Base-by-base conservation (phyloP, 768 basidiomycete species). In the Pholiota microspora region DNA sequence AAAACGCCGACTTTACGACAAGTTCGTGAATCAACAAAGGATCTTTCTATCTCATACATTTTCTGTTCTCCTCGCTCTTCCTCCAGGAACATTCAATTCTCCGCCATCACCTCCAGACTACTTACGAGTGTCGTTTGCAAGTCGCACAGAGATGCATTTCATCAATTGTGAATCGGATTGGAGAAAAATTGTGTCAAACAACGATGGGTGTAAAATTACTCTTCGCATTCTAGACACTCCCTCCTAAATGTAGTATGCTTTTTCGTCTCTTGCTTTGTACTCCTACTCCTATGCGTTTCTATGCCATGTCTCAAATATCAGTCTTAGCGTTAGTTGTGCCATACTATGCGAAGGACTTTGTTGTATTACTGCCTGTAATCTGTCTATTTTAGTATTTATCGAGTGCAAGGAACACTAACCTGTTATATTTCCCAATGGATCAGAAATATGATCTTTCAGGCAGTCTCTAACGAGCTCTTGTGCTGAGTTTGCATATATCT, bases 1-100 rank as follows among this genome's bases (percentile, higher is more conserved):
- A 13, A 84, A 84, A 55, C 70, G 71, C 49, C 77, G 79, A 45
- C 71, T 92, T 23, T 78, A 79, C 57, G 80, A 85, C 51, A 89
- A 89, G 62, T 85, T 91, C 63, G 75, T 79, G n/a, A 73, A 76
- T 21, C 80, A 84, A 61, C 85, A 84, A 65, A 77, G 77, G 45
- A 59, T 84, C 38, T 72, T 76, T 10, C 77, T 89, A 21, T 75
- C 76, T 0, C 70, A 76, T 6, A 68, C 74, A 0, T 90, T 90
- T 64, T 76, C 74, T 7, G 68, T 90, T 29, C 80, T 79, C 16
- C 78, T 83, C 59, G 62, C 80, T 45, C 73, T 81, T 51, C 76
- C 77, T 31, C 62, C 53, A 15, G 15, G 38, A 25, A 34, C 35
- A 25, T 31, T 49, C 27, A 50, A 31, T 18, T 49, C 50, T 38